These are phyloP conservation scores for Drechslera avenae DNA, from an alignment of 2,329 filamentous ascomycete species.

Conservation along the genomic window DNA sequence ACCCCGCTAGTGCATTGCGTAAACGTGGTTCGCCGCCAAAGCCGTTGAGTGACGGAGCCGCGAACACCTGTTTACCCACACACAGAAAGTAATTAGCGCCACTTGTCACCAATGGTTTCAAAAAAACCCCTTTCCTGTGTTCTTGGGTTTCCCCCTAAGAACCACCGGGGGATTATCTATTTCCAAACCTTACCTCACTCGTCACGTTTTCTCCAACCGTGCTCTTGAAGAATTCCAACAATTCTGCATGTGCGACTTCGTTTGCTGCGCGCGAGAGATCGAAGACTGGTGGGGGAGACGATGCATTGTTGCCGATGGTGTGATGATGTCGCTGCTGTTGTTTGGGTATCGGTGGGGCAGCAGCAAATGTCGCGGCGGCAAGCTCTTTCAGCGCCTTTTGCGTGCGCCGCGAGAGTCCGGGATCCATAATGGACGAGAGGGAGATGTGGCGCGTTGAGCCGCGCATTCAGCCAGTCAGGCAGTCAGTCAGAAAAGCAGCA, in stretches of 20 bases:
- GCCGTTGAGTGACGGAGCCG: constrained; percentile 20
- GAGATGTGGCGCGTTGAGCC: constrained; percentile 2
- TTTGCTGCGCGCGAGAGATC: constrained; percentile 38
- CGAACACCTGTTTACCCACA: constrained; percentile 25
- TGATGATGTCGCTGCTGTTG: neutral
- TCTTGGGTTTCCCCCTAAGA: too few species aligned
- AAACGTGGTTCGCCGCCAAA: constrained; percentile 23
- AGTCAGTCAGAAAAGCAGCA: neutral
- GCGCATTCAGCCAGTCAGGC: neutral
- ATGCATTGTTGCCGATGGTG: constrained; percentile 2
- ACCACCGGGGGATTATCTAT: too few species aligned
- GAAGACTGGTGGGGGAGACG: constrained; percentile 12
- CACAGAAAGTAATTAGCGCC: neutral
- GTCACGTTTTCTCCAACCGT: constrained; percentile 28
- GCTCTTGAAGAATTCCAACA: constrained; percentile 38
- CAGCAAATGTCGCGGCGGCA: constrained; percentile 8
- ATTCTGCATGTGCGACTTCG: constrained; percentile 33
- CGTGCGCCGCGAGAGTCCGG: constrained; percentile 35
- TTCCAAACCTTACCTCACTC: constrained; percentile 23
- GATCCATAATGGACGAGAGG: constrained; percentile 24
- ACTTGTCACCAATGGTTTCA: neutral
- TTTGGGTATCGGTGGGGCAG: constrained; percentile 14
- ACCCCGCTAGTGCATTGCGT: constrained; percentile 31
- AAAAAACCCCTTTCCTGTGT: too few species aligned
- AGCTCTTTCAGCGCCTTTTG: constrained; percentile 22